Evolutionary conservation across 306 rosid genomes (phyloP), one percentile per base, ranked within the genome.

Genomic region (Cyamopsis tetragonoloba): DNA sequence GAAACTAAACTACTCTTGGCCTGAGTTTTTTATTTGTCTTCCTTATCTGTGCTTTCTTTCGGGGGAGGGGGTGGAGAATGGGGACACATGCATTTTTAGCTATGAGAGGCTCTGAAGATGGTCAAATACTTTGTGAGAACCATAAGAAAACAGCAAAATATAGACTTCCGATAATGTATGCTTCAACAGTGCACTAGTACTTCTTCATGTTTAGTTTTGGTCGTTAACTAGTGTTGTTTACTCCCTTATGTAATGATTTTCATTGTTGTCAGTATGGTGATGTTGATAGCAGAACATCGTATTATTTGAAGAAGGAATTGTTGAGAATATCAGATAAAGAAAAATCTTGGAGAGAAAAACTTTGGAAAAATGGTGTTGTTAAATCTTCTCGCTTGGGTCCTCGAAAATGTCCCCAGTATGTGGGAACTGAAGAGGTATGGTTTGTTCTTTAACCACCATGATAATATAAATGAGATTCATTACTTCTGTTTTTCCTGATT

Each of bases 391-490:
- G 69, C 24, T 72, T 90, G 92, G 61, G 90, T 41, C 77, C 95
- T 77, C 84, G 89, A 27, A 78, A 80, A 65, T 85, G 82, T 80
- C 91, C 91, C 15, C 90, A 93, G 19, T 80, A 81, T 75, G 88
- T 93, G 38, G 92, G 96, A 72, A 86, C 89, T 5, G 97, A 93
- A 80, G 99, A 93, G 91, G 98, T 93, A 83, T 28, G 54, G 10
- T 37, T 72, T 38, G 53, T 68, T 69, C 26, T 59, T 75, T 35
- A 30, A 56, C 69, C 56, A n/a, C n/a, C 68, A 63, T 73, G 69
- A 44, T 22, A 24, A 15, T 38, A 58, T 47, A 48, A 46, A 31
- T 58, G 67, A 57, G 68, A 46, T 75, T 22, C 66, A 20, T 46
- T 41, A 79, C 49, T 37, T 71, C 22, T 24, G 2, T 75, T 2